These are phyloP conservation scores for Cordyceps pruinosa DNA, from an alignment of 2,329 filamentous ascomycete species.

Conservation along the genomic window DNA sequence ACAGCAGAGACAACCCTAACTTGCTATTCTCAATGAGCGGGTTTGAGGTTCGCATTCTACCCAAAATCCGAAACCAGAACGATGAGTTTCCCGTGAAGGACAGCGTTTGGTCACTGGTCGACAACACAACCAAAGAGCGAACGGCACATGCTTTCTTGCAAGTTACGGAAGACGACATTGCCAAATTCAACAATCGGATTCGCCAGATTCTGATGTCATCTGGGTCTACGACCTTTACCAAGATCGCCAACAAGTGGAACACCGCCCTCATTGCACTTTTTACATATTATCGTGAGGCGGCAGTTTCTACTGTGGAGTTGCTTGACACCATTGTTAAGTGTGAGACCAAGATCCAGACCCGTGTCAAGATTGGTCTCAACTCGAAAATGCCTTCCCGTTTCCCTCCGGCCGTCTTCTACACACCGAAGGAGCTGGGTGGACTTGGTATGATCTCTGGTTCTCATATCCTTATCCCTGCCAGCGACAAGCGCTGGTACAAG, in stretches of 20 bases:
- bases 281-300: constrained; percentile 96
- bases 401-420: constrained; percentile 97
- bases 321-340: constrained; percentile 98
- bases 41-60: constrained; percentile 92
- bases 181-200: constrained; percentile 98
- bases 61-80: constrained; percentile 89
- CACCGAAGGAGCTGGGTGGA: constrained; percentile 93
- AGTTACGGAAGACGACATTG: constrained; percentile 94
- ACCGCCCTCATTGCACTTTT: constrained; percentile 94
- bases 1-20: constrained; percentile 96
- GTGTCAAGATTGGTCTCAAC: constrained; percentile 97
- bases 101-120: constrained; percentile 94
- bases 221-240: constrained; percentile 97
- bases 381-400: constrained; percentile 99
- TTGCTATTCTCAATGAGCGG: constrained; percentile 96
- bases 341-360: constrained; percentile 97
- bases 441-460: constrained; percentile 98
- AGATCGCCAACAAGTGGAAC: constrained; percentile 99
- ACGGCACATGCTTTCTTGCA: constrained; percentile 97
- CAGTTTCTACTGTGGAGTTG: constrained; percentile 87
- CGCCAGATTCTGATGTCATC: constrained; percentile 98
- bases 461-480: constrained; percentile 93
- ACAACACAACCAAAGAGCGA: constrained; percentile 93
- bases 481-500: constrained; percentile 96
- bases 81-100: constrained; percentile 97